phyloP scores from a whole-genome alignment of 129 eudicot species.

The Ambrosia trifida region DNA sequence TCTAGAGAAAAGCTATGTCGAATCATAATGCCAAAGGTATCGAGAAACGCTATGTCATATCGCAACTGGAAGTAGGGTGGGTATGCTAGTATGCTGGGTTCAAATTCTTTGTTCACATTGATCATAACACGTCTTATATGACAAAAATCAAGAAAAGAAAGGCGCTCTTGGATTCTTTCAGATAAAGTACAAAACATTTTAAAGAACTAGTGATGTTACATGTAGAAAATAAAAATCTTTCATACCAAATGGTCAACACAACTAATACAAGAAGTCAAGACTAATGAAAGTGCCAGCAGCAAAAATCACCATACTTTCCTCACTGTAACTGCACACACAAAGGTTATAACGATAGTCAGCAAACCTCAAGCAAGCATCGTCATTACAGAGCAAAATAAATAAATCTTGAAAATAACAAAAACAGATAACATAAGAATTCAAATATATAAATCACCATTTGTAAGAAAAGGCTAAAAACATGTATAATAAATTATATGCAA shows the following conservation, averaged over 20 bases:
- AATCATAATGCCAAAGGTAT: too few species aligned
- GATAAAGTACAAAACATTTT: not conserved
- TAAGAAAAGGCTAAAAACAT: not conserved
- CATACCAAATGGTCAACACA: slow-evolving; percentile 24
- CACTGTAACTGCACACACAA: slow-evolving; percentile 18
- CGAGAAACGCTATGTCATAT: too few species aligned
- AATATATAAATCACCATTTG: not conserved
- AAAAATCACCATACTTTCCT: slow-evolving; percentile 13
- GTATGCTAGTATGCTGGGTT: too few species aligned
- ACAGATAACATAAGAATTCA: not conserved
- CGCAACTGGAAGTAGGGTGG: too few species aligned
- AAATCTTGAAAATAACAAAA: too few species aligned
- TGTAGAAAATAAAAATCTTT: slow-evolving; percentile 17
- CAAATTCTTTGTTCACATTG: not conserved
- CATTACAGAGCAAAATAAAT: not conserved
- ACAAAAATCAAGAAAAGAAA: not conserved
- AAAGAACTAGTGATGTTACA: slow-evolving; percentile 21
- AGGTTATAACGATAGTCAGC: slow-evolving; percentile 11
- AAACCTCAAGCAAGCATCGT: not conserved
- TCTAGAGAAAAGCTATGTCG: too few species aligned
- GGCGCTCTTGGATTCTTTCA: not conserved
- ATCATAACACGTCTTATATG: too few species aligned
- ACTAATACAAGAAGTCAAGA: slow-evolving; percentile 33
- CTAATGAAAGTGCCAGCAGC: slow-evolving; percentile 17
- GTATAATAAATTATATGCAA: not conserved